Evolutionary conservation across 306 rosid species (phyloP).

Genomic region (Vigna hirtella): DNA sequence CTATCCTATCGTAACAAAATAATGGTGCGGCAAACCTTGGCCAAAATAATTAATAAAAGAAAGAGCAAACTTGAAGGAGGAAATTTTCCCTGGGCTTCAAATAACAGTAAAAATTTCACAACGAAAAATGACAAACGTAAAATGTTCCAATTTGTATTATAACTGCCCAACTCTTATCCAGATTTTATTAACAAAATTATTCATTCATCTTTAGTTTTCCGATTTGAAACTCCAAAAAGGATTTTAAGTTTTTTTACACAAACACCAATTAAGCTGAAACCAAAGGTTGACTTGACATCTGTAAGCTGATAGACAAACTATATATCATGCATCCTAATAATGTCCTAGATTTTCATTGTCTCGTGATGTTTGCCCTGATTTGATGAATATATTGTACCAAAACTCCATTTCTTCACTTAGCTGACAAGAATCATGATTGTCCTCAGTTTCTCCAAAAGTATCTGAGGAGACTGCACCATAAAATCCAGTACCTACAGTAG

Average conservation of each 20-base stretch:
- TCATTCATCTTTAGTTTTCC: not conserved
- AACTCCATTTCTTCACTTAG: slow-evolving; percentile 62
- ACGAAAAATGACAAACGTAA: not conserved
- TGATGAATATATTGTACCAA: slow-evolving; percentile 58
- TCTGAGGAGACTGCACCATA: slow-evolving; percentile 35
- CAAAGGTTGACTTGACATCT: not conserved
- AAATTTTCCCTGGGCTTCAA: not conserved
- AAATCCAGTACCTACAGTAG: slow-evolving; percentile 5
- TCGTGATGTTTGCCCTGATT: slow-evolving; percentile 49
- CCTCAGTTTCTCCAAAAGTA: slow-evolving; percentile 40
- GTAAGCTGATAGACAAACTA: not conserved
- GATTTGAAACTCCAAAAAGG: not conserved
- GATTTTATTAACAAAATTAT: not conserved
- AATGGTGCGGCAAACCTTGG: too few species aligned
- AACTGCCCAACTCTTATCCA: not conserved
- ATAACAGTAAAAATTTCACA: not conserved
- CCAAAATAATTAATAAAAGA: too few species aligned
- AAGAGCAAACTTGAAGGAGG: too few species aligned
- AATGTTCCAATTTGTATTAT: not conserved
- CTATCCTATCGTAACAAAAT: too few species aligned
- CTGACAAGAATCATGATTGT: slow-evolving; percentile 35
- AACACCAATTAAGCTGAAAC: slow-evolving; percentile 31
- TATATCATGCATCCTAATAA: not conserved
- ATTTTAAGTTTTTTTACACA: slow-evolving; percentile 38
- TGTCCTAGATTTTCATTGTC: slow-evolving; percentile 22